Base-by-base conservation (phyloP, 1,284 basidiomycete genomes). In the Ceratobasidium sp. region DNA sequence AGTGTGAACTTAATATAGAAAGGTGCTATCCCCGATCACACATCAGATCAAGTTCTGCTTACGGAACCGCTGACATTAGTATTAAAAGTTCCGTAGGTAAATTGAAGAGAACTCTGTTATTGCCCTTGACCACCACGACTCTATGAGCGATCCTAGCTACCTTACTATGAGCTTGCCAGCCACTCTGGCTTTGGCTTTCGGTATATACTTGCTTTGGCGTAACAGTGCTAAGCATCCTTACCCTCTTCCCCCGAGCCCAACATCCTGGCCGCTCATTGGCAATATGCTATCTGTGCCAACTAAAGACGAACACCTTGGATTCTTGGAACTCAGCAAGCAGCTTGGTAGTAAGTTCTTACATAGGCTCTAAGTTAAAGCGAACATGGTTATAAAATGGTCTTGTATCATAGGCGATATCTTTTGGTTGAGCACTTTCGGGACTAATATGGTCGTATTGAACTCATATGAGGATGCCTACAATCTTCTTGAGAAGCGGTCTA, bases 401-500 rank as follows among this genome's bases (percentile, higher is more conserved):
- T 28, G 1, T 26, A 13, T 42, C 10, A 12, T 15, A 71, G 69
- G 66, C 39, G n/a, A 87, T 75, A 85, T 88, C 12, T 81, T 86
- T 12, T 84, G 86, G 78, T 70, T 88, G 33, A 81, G 85, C 40
- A 81, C 85, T 7, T 81, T 84, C 1, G 87, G 87, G 1, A 85
- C 81, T 3, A 83, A 83, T 1, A 82, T 88, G 42, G 79, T 89
- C 58, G 82, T 89, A 9, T 80, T 89, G n/a, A 86, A 87, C 72
- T 85, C 86, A 3, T 58, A 81, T 0, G 83, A 86, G 61, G 84
- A 84, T 0, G 85, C 84, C 0, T 81, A 80, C 0, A 88, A 88
- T 20, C 81, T 89, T 6, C 81, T 89, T 56, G 87, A 88, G 55
- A 86, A 84, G 77, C 82, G 85, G 10, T 86, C 86, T 0, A 82